phyloP scores from a whole-genome alignment of 768 basidiomycete species.

The Leccinum broughii region DNA sequence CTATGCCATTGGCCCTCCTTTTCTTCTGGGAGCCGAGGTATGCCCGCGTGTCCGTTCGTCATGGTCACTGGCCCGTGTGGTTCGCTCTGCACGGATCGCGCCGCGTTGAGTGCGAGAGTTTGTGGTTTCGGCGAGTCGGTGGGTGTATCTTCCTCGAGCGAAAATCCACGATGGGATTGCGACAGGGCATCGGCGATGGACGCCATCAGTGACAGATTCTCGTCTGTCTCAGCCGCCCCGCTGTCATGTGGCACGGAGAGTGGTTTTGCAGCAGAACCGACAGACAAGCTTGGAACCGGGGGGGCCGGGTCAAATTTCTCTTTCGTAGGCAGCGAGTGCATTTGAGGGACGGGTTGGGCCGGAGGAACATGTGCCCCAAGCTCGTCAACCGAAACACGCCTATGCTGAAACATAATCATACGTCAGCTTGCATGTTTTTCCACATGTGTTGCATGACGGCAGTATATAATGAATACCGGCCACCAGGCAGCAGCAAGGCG shows the following conservation, averaged over 20 bases:
- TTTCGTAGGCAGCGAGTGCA: conserved; percentile 64
- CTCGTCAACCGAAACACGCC: conserved; percentile 28
- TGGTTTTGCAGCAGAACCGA: conserved; percentile 3
- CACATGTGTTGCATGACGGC: conserved; percentile 14
- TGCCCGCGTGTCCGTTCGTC: conserved; percentile 16
- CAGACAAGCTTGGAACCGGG: conserved; percentile 9
- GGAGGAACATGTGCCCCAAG: conserved; percentile 21
- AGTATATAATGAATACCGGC: conserved; percentile 10
- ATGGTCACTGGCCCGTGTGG: conserved; percentile 18
- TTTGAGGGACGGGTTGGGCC: conserved; percentile 34
- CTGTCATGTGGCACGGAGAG: conserved; percentile 8
- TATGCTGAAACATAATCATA: conserved; percentile 12
- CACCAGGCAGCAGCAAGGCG: conserved; percentile 24
- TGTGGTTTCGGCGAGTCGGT: conserved; percentile 37
- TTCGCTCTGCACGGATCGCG: conserved; percentile 14
- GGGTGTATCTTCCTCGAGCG: conserved; percentile 27
- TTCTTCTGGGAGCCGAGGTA: conserved; percentile 14
- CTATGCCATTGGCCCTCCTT: conserved; percentile 18
- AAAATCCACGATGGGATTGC: conserved; percentile 25
- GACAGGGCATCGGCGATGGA: conserved; percentile 41
- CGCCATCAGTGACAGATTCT: conserved; percentile 37
- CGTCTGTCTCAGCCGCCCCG: conserved; percentile 16
- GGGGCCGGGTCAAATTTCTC: conserved; percentile 36
- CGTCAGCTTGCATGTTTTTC: conserved; percentile 14
- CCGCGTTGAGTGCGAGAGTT: conserved; percentile 11